Evolutionary conservation across 192 early-diverging fungal species (phyloP), one percentile per base, ranked within the genome.

Genomic region (Phlyctochytrium arcticum): DNA sequence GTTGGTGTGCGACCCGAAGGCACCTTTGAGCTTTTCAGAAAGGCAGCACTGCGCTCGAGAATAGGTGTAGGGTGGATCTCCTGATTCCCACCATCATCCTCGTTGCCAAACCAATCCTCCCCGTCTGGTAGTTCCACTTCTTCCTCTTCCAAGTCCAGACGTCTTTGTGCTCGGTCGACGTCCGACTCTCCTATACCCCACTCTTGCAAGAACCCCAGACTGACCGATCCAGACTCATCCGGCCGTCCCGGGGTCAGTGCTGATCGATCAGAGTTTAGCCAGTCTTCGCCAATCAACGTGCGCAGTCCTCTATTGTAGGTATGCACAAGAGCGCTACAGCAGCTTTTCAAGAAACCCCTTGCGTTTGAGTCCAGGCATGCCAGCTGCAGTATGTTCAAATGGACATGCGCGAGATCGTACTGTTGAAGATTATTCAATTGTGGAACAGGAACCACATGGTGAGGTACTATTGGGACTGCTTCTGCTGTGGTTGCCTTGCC

Each of bases 311-410:
- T 12, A 19, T 12, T 19, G 12, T n/a, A 35, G 4, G 37, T 44
- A 3, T 6, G 21, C 31, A 17, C 15, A 17, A 47, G 12, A 1
- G 17, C 23, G 10, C 17, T 6, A n/a, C n/a, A n/a, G 15, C 29
- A 5, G 15, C 32, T 9, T 5, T n/a, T 1, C n/a, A 33, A 42
- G 47, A 57, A 57, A 29, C 48, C 54, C 3, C 36, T 10, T 10
- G 54, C 36, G 35, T 31, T 26, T 4, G 8, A 19, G 29, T 55
- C 53, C 21, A 65, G 39, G 30, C 51, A 65, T 7, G 24, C 15
- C n/a, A 63, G 32, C 26, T 63, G 61, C 21, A 63, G 5, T 1
- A 63, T 53, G 26, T 63, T 49, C 12, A 63, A 31, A 31, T 63
- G 61, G 30, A 63, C 35, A 8, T 10, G 19, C 0, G 61, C 48